A percentile compares a stretch with the other conserved stretches of the same genome.
Conservation (phyloP, 352 stramenopile genomes). For the Pythium plurisporium region DNA sequence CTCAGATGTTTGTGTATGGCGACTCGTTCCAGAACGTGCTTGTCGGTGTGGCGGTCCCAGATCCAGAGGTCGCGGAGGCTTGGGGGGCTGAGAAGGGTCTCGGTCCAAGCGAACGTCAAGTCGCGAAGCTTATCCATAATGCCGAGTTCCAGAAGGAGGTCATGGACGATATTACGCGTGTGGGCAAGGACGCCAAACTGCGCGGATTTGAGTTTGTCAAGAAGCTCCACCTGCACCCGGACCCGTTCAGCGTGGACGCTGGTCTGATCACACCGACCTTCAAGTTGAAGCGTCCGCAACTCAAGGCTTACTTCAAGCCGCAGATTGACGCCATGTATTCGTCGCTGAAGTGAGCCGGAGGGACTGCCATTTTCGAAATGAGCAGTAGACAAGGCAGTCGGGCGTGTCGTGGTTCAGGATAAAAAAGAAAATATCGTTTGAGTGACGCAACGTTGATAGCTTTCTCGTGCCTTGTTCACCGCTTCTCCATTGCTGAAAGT, state of each 20-base stretch:
- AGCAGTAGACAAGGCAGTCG: no score
- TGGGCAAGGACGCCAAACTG: slow-evolving; percentile 61
- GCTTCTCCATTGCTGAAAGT: no score
- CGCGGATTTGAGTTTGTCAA: slow-evolving; percentile 92
- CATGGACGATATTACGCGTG: slow-evolving; percentile 62
- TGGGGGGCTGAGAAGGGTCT: slow-evolving; percentile 60
- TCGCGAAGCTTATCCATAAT: slow-evolving; percentile 24
- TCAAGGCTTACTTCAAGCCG: slow-evolving; percentile 78
- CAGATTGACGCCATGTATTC: slow-evolving; percentile 88
- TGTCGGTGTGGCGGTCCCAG: slow-evolving; percentile 92
- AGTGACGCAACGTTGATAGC: no score
- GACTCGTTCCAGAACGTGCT: slow-evolving; percentile 93
- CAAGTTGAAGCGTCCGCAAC: slow-evolving; percentile 93
- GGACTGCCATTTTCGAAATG: no score
- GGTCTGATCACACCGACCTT: slow-evolving; percentile 94
- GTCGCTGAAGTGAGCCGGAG: no score
- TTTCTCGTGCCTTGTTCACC: no score
- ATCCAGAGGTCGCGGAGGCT: slow-evolving; percentile 82
- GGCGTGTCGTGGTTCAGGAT: no score
- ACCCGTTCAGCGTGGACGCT: slow-evolving; percentile 89
- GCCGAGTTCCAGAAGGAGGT: slow-evolving; percentile 52
- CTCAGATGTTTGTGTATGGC: slow-evolving; percentile 93
- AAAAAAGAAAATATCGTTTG: no score
- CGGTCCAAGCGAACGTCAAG: slow-evolving; percentile 19
- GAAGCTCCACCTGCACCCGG: slow-evolving; percentile 80